Percentiles rank a stretch among this genome's conserved stretches.
Conservation (phyloP, 805 yeast species). For the Wickerhamiella lipophila region DNA sequence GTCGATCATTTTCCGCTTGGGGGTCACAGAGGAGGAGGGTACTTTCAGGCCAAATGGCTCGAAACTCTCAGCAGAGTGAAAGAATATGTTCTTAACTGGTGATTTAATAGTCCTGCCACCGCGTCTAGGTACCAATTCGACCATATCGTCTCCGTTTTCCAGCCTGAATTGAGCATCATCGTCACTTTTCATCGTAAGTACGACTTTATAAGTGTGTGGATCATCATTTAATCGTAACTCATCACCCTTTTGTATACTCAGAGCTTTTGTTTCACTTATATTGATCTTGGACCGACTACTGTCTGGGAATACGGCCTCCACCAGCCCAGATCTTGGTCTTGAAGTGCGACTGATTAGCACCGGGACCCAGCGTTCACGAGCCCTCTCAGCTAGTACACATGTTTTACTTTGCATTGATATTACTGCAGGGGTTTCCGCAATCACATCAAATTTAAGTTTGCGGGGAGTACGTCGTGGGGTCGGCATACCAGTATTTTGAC, state of each 20-base stretch:
- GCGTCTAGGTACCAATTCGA: conserved; percentile 3
- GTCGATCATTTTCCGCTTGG: neutral
- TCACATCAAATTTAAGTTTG: conserved; percentile 1
- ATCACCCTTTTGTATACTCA: neutral
- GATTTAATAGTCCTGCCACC: neutral
- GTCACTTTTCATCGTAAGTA: neutral
- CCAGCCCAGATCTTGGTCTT: neutral
- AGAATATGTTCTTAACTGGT: neutral
- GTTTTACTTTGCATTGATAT: neutral
- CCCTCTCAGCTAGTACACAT: conserved; percentile 2
- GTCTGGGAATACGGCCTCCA: neutral
- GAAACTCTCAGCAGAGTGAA: neutral
- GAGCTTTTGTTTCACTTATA: neutral
- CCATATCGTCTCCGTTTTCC: conserved; percentile 4
- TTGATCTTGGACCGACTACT: neutral
- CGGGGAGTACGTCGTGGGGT: conserved; percentile 4
- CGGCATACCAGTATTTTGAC: neutral
- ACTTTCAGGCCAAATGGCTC: neutral
- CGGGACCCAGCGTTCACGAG: conserved; percentile 4
- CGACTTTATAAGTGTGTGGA: conserved; percentile 2
- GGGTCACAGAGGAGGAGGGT: neutral
- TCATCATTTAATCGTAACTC: neutral
- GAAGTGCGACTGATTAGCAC: neutral
- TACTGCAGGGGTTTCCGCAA: conserved; percentile 1
- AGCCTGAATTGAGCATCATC: neutral